Evolutionary conservation across 2,329 filamentous ascomycete genomes (phyloP), one percentile per base, ranked within the genome.

Genomic region (Trichoderma sp.): DNA sequence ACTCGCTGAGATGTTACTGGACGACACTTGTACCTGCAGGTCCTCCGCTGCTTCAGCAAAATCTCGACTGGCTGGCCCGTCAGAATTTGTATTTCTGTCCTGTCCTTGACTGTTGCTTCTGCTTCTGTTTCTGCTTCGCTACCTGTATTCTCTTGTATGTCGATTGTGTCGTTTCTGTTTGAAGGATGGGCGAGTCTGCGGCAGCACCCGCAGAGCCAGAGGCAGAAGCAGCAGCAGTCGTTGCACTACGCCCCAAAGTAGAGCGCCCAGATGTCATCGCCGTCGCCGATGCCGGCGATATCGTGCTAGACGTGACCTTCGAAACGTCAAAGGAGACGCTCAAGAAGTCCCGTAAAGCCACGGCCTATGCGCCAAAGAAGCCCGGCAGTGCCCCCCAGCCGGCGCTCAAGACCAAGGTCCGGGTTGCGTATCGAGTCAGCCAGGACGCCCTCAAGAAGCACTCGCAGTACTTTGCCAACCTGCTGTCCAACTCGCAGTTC

Each of bases 381-480:
- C 72, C 77, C 17, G 75, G 76, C 23, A 74, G 75, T 30, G 70
- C 74, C 23, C 74, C 77, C 30, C 77, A 76, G 59, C 79, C 81
- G 8, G 73, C 76, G 6, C 75, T 81, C 23, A 83, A 82, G 74
- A 77, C 82, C 61, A 80, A 75, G 63, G 76, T 83, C 34, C 80
- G 81, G 26, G 78, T 84, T 39, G 82, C 84, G 13, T 94, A 91
- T 76, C 86, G 91, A 30, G 91, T 92, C 57, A 85, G 86, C 65
- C 81, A 90, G 1, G 82, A 82, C 13, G 82, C 82, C 0, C 83
- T 94, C 39, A 88, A 85, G 79, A 83, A 84, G 73, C 85, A 88
- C 73, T 94, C 92, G 6, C 87, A 87, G 71, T 94, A 93, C 79
- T 94, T 94, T 78, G 85, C 85, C 70, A 89, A 88, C 71, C 85